phyloP scores from a whole-genome alignment of 768 basidiomycete species.

The Tephrocybe sp. region DNA sequence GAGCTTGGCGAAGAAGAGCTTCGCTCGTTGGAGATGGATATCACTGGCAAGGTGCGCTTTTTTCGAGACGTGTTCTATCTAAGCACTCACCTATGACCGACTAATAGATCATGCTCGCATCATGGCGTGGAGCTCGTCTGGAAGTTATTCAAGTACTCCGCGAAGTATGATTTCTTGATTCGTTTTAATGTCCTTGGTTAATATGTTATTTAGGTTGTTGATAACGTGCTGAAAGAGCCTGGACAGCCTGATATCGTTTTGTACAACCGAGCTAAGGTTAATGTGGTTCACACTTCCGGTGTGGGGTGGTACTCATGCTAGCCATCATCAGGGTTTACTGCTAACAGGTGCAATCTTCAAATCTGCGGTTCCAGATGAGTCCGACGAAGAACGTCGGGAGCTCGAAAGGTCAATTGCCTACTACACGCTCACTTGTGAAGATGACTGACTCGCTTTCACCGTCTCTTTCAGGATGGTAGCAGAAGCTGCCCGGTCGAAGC shows the following conservation, averaged over 20 bases:
- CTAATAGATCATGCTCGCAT: constrained; percentile 90
- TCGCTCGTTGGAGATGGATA: constrained; percentile 83
- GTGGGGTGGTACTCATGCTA: background rate
- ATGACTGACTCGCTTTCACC: background rate
- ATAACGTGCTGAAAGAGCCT: constrained; percentile 81
- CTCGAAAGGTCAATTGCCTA: constrained; percentile 73
- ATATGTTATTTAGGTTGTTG: constrained; percentile 54
- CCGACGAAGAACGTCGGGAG: constrained; percentile 91
- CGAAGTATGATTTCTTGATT: constrained; percentile 35
- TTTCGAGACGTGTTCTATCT: background rate
- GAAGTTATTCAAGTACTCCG: constrained; percentile 91
- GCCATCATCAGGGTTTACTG: constrained; percentile 64
- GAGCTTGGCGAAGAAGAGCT: constrained; percentile 84
- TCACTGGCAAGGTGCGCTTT: constrained; percentile 76
- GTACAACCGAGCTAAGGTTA: constrained; percentile 81
- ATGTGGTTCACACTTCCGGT: constrained; percentile 7
- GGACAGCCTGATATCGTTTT: constrained; percentile 68
- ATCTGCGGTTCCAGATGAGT: constrained; percentile 77
- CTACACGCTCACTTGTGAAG: background rate
- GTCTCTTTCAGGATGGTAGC: constrained; percentile 77
- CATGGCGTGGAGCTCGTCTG: constrained; percentile 95
- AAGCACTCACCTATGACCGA: background rate
- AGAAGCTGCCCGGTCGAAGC: constrained; percentile 75
- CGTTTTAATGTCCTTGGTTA: background rate
- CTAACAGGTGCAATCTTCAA: constrained; percentile 91